A percentile compares a stretch with the other conserved stretches of the same genome.
Evolutionary conservation across 345 rosid species (phyloP).

Genomic region (Heritiera littoralis): DNA sequence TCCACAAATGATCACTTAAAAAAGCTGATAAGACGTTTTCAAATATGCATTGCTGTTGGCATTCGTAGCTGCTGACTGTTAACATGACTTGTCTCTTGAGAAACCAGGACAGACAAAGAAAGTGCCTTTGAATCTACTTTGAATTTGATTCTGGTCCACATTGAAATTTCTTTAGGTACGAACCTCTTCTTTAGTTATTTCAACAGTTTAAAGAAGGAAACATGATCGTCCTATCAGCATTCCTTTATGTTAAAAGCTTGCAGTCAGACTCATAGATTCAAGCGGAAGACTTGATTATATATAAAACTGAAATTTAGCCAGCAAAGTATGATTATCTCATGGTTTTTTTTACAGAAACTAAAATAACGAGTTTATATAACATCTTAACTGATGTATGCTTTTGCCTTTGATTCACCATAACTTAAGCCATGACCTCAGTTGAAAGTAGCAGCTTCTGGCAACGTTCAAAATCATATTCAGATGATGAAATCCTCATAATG

Average conservation of each 20-base stretch:
- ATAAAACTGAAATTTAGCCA: background rate
- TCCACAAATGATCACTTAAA: too few species aligned
- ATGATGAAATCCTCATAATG: conserved; percentile 52
- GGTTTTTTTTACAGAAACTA: background rate
- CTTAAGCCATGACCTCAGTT: conserved; percentile 30
- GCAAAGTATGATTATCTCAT: background rate
- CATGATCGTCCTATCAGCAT: background rate
- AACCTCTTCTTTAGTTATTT: conserved; percentile 14
- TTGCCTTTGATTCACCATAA: conserved; percentile 31
- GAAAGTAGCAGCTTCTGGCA: conserved; percentile 17
- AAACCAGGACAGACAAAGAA: conserved; percentile 14
- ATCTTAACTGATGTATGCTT: conserved; percentile 2
- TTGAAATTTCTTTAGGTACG: conserved; percentile 12
- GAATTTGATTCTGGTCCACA: conserved; percentile 17
- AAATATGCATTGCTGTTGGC: background rate
- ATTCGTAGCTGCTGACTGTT: background rate
- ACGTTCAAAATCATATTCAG: background rate
- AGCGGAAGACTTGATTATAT: background rate
- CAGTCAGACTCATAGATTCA: background rate
- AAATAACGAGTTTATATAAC: conserved; percentile 6
- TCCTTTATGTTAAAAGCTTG: conserved; percentile 2
- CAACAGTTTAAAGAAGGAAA: conserved; percentile 9
- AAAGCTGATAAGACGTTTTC: too few species aligned
- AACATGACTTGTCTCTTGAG: conserved; percentile 14
- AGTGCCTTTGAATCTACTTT: conserved; percentile 14